These are phyloP conservation scores for Fusarium subglutinans DNA, from an alignment of 2,329 filamentous ascomycete genomes.

Conservation along the genomic window DNA sequence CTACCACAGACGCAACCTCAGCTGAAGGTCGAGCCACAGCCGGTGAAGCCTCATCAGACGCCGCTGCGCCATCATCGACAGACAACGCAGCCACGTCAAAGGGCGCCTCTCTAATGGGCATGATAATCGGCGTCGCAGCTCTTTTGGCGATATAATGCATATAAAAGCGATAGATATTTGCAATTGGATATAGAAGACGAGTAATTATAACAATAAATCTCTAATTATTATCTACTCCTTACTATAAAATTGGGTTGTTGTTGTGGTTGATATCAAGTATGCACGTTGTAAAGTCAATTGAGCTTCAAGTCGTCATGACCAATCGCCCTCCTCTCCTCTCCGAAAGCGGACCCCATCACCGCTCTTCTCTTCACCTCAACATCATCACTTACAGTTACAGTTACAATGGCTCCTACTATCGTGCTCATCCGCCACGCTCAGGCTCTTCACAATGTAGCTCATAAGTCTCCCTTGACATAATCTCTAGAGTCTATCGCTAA, in stretches of 20 bases:
- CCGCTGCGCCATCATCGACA: slow-evolving; percentile 1
- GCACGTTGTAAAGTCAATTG: neutral
- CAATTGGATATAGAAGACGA: neutral
- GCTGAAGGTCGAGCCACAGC: neutral
- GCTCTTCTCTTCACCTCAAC: neutral
- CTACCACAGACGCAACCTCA: neutral
- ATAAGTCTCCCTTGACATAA: slow-evolving; percentile 52
- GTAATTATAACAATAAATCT: neutral
- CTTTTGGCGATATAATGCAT: slow-evolving; percentile 2
- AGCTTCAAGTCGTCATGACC: neutral
- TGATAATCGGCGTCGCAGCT: slow-evolving; percentile 5
- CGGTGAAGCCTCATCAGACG: neutral
- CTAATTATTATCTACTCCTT: neutral
- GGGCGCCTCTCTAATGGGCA: neutral
- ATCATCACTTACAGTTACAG: neutral
- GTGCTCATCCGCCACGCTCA: slow-evolving; percentile 93
- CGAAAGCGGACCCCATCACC: slow-evolving; percentile 13
- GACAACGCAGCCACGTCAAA: slow-evolving; percentile 5
- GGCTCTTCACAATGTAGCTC: slow-evolving; percentile 62
- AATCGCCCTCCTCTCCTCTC: neutral
- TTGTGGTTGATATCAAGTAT: no score
- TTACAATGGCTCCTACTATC: slow-evolving; percentile 66
- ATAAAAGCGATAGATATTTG: neutral
- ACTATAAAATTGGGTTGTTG: no score
- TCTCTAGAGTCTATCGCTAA: neutral